Evolutionary conservation across 1,284 basidiomycete species (phyloP).

Genomic region (Cutaneotrichosporon dermatis): DNA sequence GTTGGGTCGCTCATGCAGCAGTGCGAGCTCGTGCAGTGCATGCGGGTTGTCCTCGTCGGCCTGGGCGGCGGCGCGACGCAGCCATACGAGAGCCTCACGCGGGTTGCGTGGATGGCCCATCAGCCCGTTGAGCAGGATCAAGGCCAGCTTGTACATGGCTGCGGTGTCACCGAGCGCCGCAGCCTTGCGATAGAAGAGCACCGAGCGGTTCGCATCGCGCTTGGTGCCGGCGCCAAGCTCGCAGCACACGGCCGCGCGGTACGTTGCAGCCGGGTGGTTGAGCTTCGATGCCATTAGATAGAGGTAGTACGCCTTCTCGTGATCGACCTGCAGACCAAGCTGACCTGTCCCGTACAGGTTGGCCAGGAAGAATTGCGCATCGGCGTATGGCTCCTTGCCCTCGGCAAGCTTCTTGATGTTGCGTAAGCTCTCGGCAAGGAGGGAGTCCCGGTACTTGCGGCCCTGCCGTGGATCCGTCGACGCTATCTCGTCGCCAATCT

Average conservation of each 20-base stretch:
- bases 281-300: conserved; percentile 97
- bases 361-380: conserved; percentile 99
- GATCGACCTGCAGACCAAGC: conserved; percentile 89
- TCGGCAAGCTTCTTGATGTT: conserved; percentile 73
- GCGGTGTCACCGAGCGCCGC: conserved; percentile 93
- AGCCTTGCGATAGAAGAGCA: conserved; percentile 95
- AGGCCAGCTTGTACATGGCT: conserved; percentile 98
- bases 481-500: conserved; percentile 77
- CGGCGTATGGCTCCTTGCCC: conserved; percentile 69
- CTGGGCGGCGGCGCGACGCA: conserved; percentile 90
- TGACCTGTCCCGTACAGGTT: conserved; percentile 96
- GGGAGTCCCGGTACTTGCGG: conserved; percentile 82
- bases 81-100: conserved; percentile 90
- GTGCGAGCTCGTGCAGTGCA: conserved; percentile 91
- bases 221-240: conserved; percentile 99
- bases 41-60: conserved; percentile 99
- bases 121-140: conserved; percentile 83
- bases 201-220: conserved; percentile 78
- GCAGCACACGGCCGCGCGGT: conserved; percentile 97
- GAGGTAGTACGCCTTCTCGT: conserved; percentile 96
- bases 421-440: conserved; percentile 85
- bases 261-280: conserved; percentile 91
- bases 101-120: conserved; percentile 80
- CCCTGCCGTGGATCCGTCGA: conserved; percentile 42
- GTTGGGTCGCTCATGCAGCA: conserved; percentile 71